A percentile compares a stretch with the other conserved stretches of the same genome.
These are phyloP conservation scores for Aspergillus bertholletiae DNA, from an alignment of 495 filamentous ascomycete genomes.

Conservation along the genomic window DNA sequence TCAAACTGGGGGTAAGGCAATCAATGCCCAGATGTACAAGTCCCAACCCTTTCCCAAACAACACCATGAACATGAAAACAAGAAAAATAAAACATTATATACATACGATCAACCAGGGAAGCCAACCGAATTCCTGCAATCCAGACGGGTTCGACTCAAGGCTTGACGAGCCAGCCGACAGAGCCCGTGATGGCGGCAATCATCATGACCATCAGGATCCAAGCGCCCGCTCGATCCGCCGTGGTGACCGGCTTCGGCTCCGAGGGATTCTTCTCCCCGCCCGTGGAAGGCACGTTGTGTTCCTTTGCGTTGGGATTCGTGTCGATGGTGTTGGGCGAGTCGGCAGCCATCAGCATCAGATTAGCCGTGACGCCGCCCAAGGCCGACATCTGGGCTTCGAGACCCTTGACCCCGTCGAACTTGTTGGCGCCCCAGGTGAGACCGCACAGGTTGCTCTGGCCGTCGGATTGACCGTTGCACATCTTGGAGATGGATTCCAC, in stretches of 20 bases:
- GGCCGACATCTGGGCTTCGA: constrained; percentile 43
- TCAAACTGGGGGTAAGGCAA: too few species aligned
- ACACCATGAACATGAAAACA: background rate
- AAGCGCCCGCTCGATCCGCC: constrained; percentile 59
- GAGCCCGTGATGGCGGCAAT: constrained; percentile 31
- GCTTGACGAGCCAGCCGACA: constrained; percentile 25
- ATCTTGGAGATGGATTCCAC: constrained; percentile 60
- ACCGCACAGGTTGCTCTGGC: constrained; percentile 53
- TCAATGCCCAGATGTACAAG: background rate
- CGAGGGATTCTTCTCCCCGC: constrained; percentile 17
- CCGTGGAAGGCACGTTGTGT: constrained; percentile 8
- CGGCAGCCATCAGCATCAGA: constrained; percentile 8
- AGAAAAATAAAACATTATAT: background rate
- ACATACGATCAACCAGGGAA: background rate
- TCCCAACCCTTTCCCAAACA: background rate
- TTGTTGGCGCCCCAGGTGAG: constrained; percentile 58
- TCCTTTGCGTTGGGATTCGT: constrained; percentile 14
- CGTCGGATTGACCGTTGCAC: constrained; percentile 55
- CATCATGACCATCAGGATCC: constrained; percentile 60
- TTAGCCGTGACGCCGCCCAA: constrained; percentile 48
- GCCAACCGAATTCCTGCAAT: background rate
- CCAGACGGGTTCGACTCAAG: background rate
- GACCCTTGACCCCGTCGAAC: constrained; percentile 60
- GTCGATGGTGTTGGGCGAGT: constrained; percentile 11
- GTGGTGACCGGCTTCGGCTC: constrained; percentile 36